Evolutionary conservation across 352 stramenopile genomes (phyloP), one percentile per base, ranked within the genome.

Genomic region (Pythium angustatum): DNA sequence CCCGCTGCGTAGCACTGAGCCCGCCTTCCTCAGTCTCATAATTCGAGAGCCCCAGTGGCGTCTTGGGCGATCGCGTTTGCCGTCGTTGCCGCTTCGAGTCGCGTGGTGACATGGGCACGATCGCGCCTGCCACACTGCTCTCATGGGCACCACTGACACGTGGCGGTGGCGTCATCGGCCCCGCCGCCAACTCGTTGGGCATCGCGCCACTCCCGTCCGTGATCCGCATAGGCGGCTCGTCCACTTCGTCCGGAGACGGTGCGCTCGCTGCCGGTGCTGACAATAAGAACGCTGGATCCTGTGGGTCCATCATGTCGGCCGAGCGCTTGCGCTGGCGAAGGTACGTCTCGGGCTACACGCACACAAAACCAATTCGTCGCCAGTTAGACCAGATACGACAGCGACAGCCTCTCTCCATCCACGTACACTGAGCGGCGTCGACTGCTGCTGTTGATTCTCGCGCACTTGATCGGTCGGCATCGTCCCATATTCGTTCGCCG

Each of bases 1-100:
- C 73, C 7, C 75, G 76, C 67, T 91, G 81, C 9, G 80, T 76
- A 5, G 81, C 81, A 53, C 73, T 90, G 14, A 86, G 69, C n/a
- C 56, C 72, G 22, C 69, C 56, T 21, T 76, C 73, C 10, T 55
- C 56, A 9, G 59, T 51, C 6, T 64, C 52, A 49, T 83, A 77
- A 11, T n/a, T 70, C 1, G 71, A 74, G 10, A 66, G 77, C 5
- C 80, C 76, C 2, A 76, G 66, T 4, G 79, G 79, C 0, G 81
- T 89, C 66, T 88, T 93, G 3, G 78, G 84, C 6, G 77, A 62
- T 22, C 33, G 50, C 24, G 56, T 49, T n/a, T 52, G 61, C 11
- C 61, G 55, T 30, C 65, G 62, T 7, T 59, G 24, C 1, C 66
- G 66, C 61, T 69, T 73, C 24, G 54, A 27, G 12, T 67, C 58